Conservation (phyloP, 2,329 filamentous ascomycete genomes). For the Malbranchea zuffiana region DNA sequence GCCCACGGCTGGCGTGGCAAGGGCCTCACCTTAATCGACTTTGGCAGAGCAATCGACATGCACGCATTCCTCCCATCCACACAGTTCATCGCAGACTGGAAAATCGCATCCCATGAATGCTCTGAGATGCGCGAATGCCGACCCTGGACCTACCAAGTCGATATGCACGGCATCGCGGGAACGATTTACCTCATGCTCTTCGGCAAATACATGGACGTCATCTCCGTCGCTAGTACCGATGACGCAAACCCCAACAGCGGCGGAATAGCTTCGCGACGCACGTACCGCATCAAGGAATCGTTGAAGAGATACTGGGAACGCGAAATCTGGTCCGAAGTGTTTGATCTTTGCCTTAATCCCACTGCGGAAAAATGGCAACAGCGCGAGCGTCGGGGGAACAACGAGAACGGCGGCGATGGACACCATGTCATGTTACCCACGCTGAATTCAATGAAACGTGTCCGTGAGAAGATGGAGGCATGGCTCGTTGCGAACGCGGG, state of each 20-base stretch:
- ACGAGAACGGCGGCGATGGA: conserved; percentile 26
- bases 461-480: conserved; percentile 69
- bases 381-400: conserved; percentile 36
- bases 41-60: conserved; percentile 92
- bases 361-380: conserved; percentile 46
- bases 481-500: conserved; percentile 77
- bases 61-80: conserved; percentile 64
- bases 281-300: conserved; percentile 68
- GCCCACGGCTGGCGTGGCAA: conserved; percentile 66
- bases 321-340: conserved; percentile 74
- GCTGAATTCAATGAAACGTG: conserved; percentile 53
- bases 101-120: conserved; percentile 76
- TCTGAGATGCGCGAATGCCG: conserved; percentile 88
- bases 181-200: conserved; percentile 83
- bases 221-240: conserved; percentile 31
- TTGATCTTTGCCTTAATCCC: conserved; percentile 80
- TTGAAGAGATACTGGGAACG: conserved; percentile 96
- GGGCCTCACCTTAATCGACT: conserved; percentile 82
- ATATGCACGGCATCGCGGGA: conserved; percentile 86
- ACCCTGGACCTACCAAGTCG: conserved; percentile 95
- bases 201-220: conserved; percentile 85
- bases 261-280: conserved; percentile 38
- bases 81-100: conserved; percentile 92
- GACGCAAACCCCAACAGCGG: conserved; percentile 11
- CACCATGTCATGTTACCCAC: conserved; percentile 53